Evolutionary conservation across 352 stramenopile species (phyloP), one percentile per base, ranked within the genome.

Genomic region (Phytopythium sindhum): DNA sequence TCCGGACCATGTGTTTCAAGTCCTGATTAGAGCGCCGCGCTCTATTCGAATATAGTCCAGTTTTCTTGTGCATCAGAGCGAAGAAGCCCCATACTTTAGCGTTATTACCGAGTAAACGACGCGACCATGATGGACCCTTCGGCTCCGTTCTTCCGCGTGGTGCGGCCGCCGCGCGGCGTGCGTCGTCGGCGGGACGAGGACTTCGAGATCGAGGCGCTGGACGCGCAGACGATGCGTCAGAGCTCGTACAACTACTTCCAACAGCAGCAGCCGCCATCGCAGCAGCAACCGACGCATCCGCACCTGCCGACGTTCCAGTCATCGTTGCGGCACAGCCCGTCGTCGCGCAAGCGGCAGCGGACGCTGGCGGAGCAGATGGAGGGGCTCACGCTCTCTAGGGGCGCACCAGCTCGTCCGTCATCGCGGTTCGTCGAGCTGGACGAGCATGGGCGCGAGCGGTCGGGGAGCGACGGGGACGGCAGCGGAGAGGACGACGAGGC

Each of bases 201-300:
- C 39, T 44, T 88, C 47, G 80, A 89, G 62, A 84, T 91, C 53
- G 78, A 89, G 65, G 76, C 88, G 48, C 64, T 91, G 58, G 82
- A 89, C 60, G 86, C 82, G 41, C 67, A 79, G 42, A 82, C 83
- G 1, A 89, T 91, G 80, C 78, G 80, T 7, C 82, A 89, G 60
- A 85, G 66, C 60, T 75, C 80, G 48, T 88, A 89, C 69, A 89
- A 88, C 60, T 89, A 84, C 70, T 89, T 89, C 45, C 77, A 89
- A 50, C 78, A 65, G 24, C 66, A 81, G 47, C 56, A 61, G n/a
- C 31, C 28, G 33, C 54, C 21, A 26, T 44, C 44, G 60, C 26
- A 28, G 54, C 48, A 23, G 26, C 17, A 37, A 1, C 23, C n/a
- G 44, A 28, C 42, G 26, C 19, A 29, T 63, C 23, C 63, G 21